Conservation (phyloP, 2,329 filamentous ascomycete species). For the Alternaria gaisen region DNA sequence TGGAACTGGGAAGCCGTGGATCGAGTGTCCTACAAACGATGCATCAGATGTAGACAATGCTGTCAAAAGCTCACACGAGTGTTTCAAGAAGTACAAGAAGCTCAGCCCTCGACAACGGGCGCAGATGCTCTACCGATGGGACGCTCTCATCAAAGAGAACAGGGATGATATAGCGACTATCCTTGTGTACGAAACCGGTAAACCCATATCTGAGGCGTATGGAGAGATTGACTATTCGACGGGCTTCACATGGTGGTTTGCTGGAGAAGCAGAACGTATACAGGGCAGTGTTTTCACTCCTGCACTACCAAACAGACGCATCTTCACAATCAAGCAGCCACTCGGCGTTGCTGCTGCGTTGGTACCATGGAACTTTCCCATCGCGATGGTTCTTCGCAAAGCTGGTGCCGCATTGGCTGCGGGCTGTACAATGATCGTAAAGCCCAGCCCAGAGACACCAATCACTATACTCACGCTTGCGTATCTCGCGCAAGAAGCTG, state of each 20-base stretch:
- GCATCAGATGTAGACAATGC: constrained; percentile 69
- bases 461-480: constrained; percentile 52
- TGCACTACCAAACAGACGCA: constrained; percentile 68
- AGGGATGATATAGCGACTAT: constrained; percentile 70
- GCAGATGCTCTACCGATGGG: constrained; percentile 71
- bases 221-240: constrained; percentile 64
- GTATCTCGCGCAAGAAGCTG: constrained; percentile 51
- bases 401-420: constrained; percentile 73
- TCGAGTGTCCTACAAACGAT: constrained; percentile 57
- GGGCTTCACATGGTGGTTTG: constrained; percentile 66
- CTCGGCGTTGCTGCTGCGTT: constrained; percentile 73
- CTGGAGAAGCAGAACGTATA: constrained; percentile 69
- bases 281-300: constrained; percentile 68
- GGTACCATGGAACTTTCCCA: constrained; percentile 77
- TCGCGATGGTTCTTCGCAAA: constrained; percentile 74
- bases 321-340: constrained; percentile 78
- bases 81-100: constrained; percentile 68
- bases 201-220: constrained; percentile 61
- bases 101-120: constrained; percentile 68
- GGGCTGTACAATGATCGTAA: constrained; percentile 75
- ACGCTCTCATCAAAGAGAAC: constrained; percentile 69
- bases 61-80: constrained; percentile 66
- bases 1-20: constrained; percentile 60
- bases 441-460: constrained; percentile 54
- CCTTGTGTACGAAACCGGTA: constrained; percentile 67